Evolutionary conservation across 495 filamentous ascomycete species (phyloP).

Genomic region (Podospora sp.): DNA sequence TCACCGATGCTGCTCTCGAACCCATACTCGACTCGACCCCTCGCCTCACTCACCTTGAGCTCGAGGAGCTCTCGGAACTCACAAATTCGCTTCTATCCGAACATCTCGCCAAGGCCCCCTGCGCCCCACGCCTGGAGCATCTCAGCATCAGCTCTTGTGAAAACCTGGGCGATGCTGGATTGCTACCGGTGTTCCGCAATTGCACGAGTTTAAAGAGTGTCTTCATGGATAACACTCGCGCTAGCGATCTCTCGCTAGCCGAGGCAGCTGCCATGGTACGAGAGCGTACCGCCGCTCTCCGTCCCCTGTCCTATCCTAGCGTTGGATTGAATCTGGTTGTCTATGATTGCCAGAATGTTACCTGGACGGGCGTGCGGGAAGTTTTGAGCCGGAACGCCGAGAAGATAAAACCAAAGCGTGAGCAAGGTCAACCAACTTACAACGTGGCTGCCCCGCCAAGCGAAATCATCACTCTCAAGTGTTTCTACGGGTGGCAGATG

Average conservation of each 20-base stretch:
- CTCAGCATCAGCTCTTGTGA: constrained; percentile 91
- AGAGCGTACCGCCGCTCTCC: constrained; percentile 52
- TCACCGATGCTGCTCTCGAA: constrained; percentile 74
- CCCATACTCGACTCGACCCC: constrained; percentile 75
- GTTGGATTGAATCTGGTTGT: constrained; percentile 76
- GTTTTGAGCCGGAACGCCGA: constrained; percentile 83
- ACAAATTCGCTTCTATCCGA: constrained; percentile 73
- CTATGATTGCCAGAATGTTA: constrained; percentile 88
- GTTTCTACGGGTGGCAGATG: constrained; percentile 93
- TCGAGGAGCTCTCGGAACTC: constrained; percentile 80
- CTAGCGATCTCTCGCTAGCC: constrained; percentile 83
- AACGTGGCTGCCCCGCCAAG: constrained; percentile 53
- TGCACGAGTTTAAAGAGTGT: constrained; percentile 70
- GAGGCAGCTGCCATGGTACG: constrained; percentile 81
- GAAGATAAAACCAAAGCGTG: constrained; percentile 38
- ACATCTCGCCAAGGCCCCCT: constrained; percentile 71
- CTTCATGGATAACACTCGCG: constrained; percentile 92
- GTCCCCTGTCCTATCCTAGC: constrained; percentile 17
- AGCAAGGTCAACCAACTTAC: background rate
- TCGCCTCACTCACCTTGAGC: constrained; percentile 79
- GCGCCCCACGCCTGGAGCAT: constrained; percentile 69
- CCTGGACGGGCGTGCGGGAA: constrained; percentile 90
- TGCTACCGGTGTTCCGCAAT: constrained; percentile 78
- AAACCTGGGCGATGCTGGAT: constrained; percentile 77
- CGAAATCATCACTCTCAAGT: constrained; percentile 83